Evolutionary conservation across 2,329 filamentous ascomycete species (phyloP).

Genomic region (Verticillium nonalfalfae): DNA sequence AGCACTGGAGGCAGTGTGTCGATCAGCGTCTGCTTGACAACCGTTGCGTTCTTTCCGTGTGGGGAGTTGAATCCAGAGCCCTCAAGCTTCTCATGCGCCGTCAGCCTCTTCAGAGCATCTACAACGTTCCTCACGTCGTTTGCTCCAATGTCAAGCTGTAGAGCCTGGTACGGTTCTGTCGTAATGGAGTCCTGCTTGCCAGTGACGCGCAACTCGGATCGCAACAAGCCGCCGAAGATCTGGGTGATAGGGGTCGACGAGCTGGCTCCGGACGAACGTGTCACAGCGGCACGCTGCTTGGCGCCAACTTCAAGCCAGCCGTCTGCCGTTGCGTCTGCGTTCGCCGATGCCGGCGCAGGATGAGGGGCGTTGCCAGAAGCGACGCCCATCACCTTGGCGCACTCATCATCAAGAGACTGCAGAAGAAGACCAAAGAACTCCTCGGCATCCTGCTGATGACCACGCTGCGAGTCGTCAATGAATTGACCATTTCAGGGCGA

Average conservation of each 20-base stretch:
- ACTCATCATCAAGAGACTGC: slow-evolving; percentile 91
- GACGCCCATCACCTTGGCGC: slow-evolving; percentile 65
- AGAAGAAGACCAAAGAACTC: slow-evolving; percentile 93
- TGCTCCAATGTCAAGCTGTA: slow-evolving; percentile 91
- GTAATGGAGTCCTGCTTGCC: slow-evolving; percentile 89
- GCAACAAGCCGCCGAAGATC: slow-evolving; percentile 87
- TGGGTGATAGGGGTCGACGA: slow-evolving; percentile 80
- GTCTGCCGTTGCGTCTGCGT: slow-evolving; percentile 29
- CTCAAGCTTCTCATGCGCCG: slow-evolving; percentile 75
- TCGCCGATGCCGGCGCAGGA: slow-evolving; percentile 17
- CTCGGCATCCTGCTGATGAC: slow-evolving; percentile 96
- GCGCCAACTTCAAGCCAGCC: slow-evolving; percentile 95
- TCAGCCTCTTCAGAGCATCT: slow-evolving; percentile 81
- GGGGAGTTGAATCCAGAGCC: slow-evolving; percentile 71
- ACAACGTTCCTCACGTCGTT: slow-evolving; percentile 83
- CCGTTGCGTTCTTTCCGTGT: slow-evolving; percentile 66
- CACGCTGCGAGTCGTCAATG: slow-evolving; percentile 52
- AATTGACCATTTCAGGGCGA: not conserved
- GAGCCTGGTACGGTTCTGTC: slow-evolving; percentile 84
- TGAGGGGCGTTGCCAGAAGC: slow-evolving; percentile 17
- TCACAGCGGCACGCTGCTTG: slow-evolving; percentile 82
- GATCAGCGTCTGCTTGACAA: slow-evolving; percentile 89
- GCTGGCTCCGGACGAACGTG: slow-evolving; percentile 73
- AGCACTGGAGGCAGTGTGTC: slow-evolving; percentile 86
- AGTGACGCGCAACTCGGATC: slow-evolving; percentile 82